Conservation (phyloP, 768 basidiomycete genomes). For the Termitomyces sp. region DNA sequence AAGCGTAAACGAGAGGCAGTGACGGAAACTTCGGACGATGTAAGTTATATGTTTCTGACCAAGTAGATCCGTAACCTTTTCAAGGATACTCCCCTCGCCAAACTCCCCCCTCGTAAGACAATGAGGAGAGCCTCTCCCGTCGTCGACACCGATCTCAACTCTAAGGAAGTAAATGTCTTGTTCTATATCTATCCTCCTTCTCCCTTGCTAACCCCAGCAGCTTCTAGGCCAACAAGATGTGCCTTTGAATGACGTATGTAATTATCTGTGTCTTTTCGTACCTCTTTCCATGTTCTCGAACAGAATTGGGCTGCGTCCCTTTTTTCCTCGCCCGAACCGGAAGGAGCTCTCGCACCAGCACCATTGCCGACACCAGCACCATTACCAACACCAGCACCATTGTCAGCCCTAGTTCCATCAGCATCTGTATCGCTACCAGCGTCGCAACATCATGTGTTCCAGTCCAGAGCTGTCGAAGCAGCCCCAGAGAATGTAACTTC, state of each 20-base stretch:
- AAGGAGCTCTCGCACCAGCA: background rate
- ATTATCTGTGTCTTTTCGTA: background rate
- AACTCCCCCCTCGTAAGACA: slow-evolving; percentile 6
- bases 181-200: background rate
- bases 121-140: background rate
- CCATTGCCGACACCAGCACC: background rate
- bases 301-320: background rate
- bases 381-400: background rate
- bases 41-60: background rate
- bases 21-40: slow-evolving; percentile 9
- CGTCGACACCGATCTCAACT: background rate
- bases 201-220: background rate
- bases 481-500: slow-evolving; percentile 10
- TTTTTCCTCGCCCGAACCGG: slow-evolving; percentile 4
- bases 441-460: slow-evolving; percentile 8
- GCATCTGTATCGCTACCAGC: background rate
- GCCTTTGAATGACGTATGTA: background rate
- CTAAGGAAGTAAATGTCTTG: background rate
- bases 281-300: background rate
- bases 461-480: slow-evolving; percentile 13
- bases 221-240: background rate
- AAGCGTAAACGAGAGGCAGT: slow-evolving; percentile 7
- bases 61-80: background rate
- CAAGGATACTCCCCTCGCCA: slow-evolving; percentile 6
- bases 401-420: background rate